Evolutionary conservation across 108 stramenopile species (phyloP), one percentile per base, ranked within the genome.

Genomic region (Pseudonitzschia multistriata): DNA sequence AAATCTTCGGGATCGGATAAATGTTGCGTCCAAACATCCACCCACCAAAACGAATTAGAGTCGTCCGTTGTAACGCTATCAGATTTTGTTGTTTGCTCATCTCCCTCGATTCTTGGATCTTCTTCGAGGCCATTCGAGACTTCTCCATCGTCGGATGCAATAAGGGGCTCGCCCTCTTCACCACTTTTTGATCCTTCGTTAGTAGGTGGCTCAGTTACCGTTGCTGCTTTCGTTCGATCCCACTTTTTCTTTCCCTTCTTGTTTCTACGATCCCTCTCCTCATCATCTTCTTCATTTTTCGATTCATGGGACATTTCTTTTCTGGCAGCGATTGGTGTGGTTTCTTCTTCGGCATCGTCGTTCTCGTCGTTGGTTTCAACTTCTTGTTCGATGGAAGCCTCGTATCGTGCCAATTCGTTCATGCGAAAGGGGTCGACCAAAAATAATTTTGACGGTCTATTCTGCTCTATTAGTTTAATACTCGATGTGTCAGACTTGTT

Each of bases 11-110:
- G 49, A 25, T 68, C 60, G 17, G 63, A 55, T 17, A 75, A 28
- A 40, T 61, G 67, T 54, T 75, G 67, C 4, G 56, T 67, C 74
- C 74, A 63, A 28, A 75, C 30, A 34, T 68, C 68, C 2, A 68
- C 61, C 74, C 74, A 75, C 74, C 74, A 75, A 15, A 68, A 36
- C 10, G 66, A 50, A 22, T 37, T 39, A 22, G 37, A 36, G 17
- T 62, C 31, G 19, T 40, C 60, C 39, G 31, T 36, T 19, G 62
- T 29, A 5, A n/a, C 35, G 21, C 11, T 31, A 34, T 4, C 49
- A 5, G 60, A 48, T 1, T 11, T 15, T n/a, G 19, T 68, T 3
- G 49, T 50, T 10, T 49, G 31, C 30, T 53, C 35, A 24, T 40
- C 53, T 54, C 28, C n/a, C 33, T 34, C 57, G 4, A 59, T 30